These are phyloP conservation scores for Saturnispora diversa DNA, from an alignment of 805 yeast genomes.

Conservation along the genomic window DNA sequence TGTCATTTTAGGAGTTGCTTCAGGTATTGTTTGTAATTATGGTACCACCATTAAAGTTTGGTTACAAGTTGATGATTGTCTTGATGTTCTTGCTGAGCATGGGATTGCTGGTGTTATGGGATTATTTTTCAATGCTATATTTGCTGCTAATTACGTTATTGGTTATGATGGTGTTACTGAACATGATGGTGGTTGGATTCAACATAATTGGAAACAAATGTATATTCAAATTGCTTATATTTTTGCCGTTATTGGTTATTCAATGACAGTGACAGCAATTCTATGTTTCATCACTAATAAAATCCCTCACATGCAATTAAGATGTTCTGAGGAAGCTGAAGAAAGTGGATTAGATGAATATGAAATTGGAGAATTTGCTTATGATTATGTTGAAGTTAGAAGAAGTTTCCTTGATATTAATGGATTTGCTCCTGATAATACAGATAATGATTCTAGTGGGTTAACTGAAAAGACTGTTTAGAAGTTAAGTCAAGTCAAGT, in stretches of 20 bases:
- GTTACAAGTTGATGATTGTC: conserved; percentile 78
- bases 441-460: background rate
- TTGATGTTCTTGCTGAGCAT: conserved; percentile 98
- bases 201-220: conserved; percentile 84
- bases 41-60: conserved; percentile 81
- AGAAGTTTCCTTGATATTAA: conserved; percentile 63
- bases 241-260: conserved; percentile 66
- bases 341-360: conserved; percentile 90
- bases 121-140: conserved; percentile 76
- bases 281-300: conserved; percentile 65
- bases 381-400: conserved; percentile 94
- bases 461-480: too few species aligned
- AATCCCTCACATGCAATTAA: conserved; percentile 73
- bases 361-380: conserved; percentile 98
- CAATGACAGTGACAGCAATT: conserved; percentile 66
- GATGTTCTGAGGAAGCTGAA: conserved; percentile 81
- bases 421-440: conserved; percentile 12
- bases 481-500: too few species aligned
- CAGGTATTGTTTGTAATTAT: conserved; percentile 83
- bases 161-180: conserved; percentile 84
- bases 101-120: conserved; percentile 94
- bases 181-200: conserved; percentile 88
- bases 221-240: conserved; percentile 84
- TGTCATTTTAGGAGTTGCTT: conserved; percentile 67
- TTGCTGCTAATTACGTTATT: conserved; percentile 80